These are phyloP conservation scores for Paxillus rubicundulus DNA, from an alignment of 768 basidiomycete species.

Conservation along the genomic window DNA sequence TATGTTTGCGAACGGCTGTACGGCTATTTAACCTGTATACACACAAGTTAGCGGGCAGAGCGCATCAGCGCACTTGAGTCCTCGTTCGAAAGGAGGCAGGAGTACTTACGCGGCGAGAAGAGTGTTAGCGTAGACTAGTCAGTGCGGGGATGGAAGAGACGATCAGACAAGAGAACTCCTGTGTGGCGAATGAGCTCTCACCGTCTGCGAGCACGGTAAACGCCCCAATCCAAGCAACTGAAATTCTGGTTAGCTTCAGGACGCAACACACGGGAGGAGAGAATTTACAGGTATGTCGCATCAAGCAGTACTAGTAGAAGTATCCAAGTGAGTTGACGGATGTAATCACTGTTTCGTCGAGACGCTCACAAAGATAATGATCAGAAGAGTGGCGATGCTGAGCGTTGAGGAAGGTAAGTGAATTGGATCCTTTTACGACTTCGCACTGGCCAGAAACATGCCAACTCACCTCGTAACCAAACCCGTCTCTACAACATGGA, in stretches of 20 bases:
- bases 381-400: slow-evolving; percentile 2
- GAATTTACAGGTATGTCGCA: neutral
- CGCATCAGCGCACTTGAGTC: neutral
- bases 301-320: neutral
- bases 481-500: neutral
- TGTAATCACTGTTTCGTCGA: too few relatives aligned
- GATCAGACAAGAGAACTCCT: neutral
- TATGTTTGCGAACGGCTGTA: neutral
- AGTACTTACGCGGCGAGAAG: neutral
- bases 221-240: slow-evolving; percentile 2
- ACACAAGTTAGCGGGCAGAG: neutral
- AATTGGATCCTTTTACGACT: too few relatives aligned
- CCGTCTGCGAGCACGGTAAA: slow-evolving; percentile 3
- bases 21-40: neutral
- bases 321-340: neutral
- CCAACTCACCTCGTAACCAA: neutral
- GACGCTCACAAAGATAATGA: slow-evolving; percentile 1
- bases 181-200: neutral
- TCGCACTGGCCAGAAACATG: too few relatives aligned
- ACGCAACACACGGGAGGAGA: too few relatives aligned
- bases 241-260: too few relatives aligned
- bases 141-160: neutral
- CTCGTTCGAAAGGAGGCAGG: neutral
- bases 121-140: neutral
- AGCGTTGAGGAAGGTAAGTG: neutral